Evolutionary conservation across 768 basidiomycete species (phyloP).

Genomic region (Pseudohyphozyma bogoriensis): DNA sequence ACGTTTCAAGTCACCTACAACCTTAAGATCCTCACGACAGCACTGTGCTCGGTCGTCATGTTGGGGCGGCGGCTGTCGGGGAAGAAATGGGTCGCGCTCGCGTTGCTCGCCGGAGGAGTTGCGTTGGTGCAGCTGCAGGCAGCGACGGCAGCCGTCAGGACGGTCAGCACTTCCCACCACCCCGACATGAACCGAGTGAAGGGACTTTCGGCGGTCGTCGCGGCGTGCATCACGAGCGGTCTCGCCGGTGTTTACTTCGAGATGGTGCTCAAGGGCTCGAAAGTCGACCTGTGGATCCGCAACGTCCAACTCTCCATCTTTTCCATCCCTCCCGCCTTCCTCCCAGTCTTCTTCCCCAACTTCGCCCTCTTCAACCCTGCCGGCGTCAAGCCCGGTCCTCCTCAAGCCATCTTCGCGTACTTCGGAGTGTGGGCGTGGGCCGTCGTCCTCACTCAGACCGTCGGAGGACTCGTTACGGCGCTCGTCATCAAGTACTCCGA

Average conservation of each 20-base stretch:
- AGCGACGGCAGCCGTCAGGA: slow-evolving; percentile 12
- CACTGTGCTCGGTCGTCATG: slow-evolving; percentile 80
- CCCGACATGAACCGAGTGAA: slow-evolving; percentile 68
- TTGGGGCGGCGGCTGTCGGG: slow-evolving; percentile 48
- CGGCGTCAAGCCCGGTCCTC: slow-evolving; percentile 15
- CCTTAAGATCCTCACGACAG: slow-evolving; percentile 68
- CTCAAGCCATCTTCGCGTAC: slow-evolving; percentile 57
- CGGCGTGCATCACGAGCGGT: slow-evolving; percentile 89
- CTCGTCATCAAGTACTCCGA: slow-evolving; percentile 50
- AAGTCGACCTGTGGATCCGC: slow-evolving; percentile 86
- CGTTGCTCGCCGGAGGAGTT: slow-evolving; percentile 40
- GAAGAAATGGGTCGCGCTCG: slow-evolving; percentile 67
- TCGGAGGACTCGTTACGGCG: slow-evolving; percentile 86
- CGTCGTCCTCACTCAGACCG: slow-evolving; percentile 59
- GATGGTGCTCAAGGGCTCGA: slow-evolving; percentile 86
- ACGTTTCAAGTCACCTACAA: slow-evolving; percentile 96
- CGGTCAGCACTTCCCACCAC: slow-evolving; percentile 7
- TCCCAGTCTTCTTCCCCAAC: slow-evolving; percentile 44
- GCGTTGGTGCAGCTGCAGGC: slow-evolving; percentile 62
- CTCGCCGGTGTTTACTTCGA: slow-evolving; percentile 97
- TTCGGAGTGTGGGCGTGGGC: slow-evolving; percentile 89
- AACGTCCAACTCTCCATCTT: slow-evolving; percentile 93
- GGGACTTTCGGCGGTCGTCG: slow-evolving; percentile 79
- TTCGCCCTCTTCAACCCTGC: slow-evolving; percentile 7
- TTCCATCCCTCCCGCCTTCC: slow-evolving; percentile 76